phyloP scores from a whole-genome alignment of 441 rosid genomes.

The Lepidium campestre region DNA sequence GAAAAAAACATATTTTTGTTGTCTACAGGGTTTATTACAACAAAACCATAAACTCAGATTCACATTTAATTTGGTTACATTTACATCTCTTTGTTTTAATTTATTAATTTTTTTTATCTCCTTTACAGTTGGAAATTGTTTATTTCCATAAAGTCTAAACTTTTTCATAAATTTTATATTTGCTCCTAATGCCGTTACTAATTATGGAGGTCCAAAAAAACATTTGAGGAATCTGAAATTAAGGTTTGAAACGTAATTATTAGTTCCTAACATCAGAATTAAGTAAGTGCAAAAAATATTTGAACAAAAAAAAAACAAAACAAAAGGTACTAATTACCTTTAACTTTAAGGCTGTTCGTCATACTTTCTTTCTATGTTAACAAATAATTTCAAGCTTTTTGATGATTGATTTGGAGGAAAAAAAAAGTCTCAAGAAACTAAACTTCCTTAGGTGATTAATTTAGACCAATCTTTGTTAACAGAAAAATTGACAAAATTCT shows the following conservation, averaged over 20 bases:
- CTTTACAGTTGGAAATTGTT: not conserved
- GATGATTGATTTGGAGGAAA: not conserved
- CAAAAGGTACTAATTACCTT: constrained; percentile 20
- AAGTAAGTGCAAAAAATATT: not conserved
- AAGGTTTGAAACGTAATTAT: not conserved
- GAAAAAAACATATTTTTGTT: not conserved
- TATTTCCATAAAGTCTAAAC: not conserved
- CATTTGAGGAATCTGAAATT: not conserved
- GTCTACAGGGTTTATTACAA: not conserved
- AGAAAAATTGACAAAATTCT: not conserved
- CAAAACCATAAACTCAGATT: not conserved
- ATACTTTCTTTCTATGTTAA: not conserved
- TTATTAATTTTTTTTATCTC: not conserved
- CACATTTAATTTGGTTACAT: constrained; percentile 13
- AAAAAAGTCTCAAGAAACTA: not conserved
- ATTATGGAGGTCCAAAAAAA: not conserved
- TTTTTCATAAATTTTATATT: not conserved
- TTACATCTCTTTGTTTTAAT: constrained; percentile 4
- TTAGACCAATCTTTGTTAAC: constrained; percentile 6
- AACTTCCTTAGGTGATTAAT: not conserved
- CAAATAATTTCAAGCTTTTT: constrained; percentile 14
- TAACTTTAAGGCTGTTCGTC: constrained; percentile 31
- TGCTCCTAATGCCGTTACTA: not conserved
- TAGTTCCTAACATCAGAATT: not conserved
- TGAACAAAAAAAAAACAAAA: not conserved